Evolutionary conservation across 1,284 basidiomycete genomes (phyloP).

Genomic region (Veloboletus limbatus): DNA sequence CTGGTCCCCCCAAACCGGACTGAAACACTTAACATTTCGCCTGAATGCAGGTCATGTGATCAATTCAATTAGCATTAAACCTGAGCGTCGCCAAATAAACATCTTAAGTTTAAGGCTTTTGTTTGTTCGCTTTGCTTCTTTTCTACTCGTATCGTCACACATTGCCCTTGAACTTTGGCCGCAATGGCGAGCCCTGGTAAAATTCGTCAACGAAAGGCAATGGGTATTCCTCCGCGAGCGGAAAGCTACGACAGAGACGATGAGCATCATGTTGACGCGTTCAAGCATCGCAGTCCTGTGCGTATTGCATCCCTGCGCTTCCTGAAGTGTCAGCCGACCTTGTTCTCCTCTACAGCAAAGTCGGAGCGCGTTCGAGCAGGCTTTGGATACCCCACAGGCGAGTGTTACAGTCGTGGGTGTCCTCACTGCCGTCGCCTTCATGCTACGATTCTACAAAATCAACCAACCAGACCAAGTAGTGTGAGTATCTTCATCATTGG

Average conservation of each 20-base stretch:
- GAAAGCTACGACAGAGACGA: slow-evolving; percentile 34
- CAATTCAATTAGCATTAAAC: not conserved
- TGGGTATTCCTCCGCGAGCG: slow-evolving; percentile 17
- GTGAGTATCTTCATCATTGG: slow-evolving; percentile 48
- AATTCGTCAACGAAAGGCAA: slow-evolving; percentile 32
- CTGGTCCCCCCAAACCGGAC: too few relatives aligned
- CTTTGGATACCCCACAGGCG: slow-evolving; percentile 57
- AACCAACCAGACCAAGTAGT: slow-evolving; percentile 93
- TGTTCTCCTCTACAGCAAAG: slow-evolving; percentile 36
- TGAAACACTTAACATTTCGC: too few relatives aligned
- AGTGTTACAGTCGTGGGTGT: slow-evolving; percentile 56
- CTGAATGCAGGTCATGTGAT: not conserved
- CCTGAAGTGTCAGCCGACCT: slow-evolving; percentile 7
- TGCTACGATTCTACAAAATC: slow-evolving; percentile 90
- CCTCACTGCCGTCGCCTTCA: slow-evolving; percentile 75
- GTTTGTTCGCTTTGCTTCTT: slow-evolving; percentile 4
- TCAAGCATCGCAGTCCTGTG: slow-evolving; percentile 33
- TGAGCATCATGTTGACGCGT: slow-evolving; percentile 35
- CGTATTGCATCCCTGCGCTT: slow-evolving; percentile 5
- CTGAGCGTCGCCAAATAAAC: not conserved
- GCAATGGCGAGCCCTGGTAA: slow-evolving; percentile 34
- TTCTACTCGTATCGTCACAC: slow-evolving; percentile 2
- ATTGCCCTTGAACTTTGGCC: slow-evolving; percentile 9
- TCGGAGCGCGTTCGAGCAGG: slow-evolving; percentile 56
- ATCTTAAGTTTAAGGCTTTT: too few relatives aligned